phyloP scores from a whole-genome alignment of 257 asterid species.

The Petunia secreta region DNA sequence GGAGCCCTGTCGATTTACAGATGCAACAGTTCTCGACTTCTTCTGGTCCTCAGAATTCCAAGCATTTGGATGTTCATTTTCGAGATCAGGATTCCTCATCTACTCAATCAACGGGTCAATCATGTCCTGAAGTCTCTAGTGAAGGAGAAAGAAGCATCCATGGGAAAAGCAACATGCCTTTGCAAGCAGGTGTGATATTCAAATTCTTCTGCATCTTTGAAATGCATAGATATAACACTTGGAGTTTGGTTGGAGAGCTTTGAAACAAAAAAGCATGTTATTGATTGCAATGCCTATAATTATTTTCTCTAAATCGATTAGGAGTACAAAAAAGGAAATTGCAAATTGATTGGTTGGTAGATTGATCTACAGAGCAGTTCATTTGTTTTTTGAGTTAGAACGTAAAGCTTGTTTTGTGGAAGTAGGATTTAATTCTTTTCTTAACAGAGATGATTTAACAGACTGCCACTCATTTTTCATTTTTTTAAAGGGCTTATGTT shows the following conservation, averaged over 20 bases:
- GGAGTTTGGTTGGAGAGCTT: not conserved
- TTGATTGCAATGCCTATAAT: not conserved
- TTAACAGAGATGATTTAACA: not conserved
- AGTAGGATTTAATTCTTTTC: constrained; percentile 12
- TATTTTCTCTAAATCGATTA: not conserved
- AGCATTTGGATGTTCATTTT: constrained; percentile 28
- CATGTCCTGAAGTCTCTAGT: constrained; percentile 31
- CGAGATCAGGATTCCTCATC: constrained; percentile 39
- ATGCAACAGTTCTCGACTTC: constrained; percentile 22
- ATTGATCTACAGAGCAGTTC: not conserved
- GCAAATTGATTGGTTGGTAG: not conserved
- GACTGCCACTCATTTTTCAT: not conserved
- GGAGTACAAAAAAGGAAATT: not conserved
- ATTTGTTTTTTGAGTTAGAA: constrained; percentile 1
- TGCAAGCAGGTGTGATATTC: constrained; percentile 29
- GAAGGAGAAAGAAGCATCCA: constrained; percentile 28
- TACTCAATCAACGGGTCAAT: constrained; percentile 39
- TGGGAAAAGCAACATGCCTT: constrained; percentile 6
- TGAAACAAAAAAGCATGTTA: not conserved
- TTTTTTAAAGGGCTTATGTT: not conserved
- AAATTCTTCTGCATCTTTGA: constrained; percentile 11
- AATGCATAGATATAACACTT: not conserved
- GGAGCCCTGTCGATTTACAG: constrained; percentile 27
- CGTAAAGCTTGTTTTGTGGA: not conserved
- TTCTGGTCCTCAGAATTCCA: not conserved